Percentiles rank a stretch among this genome's conserved stretches.
phyloP scores from a whole-genome alignment of 306 rosid species.

The Arachis hypogaea region DNA sequence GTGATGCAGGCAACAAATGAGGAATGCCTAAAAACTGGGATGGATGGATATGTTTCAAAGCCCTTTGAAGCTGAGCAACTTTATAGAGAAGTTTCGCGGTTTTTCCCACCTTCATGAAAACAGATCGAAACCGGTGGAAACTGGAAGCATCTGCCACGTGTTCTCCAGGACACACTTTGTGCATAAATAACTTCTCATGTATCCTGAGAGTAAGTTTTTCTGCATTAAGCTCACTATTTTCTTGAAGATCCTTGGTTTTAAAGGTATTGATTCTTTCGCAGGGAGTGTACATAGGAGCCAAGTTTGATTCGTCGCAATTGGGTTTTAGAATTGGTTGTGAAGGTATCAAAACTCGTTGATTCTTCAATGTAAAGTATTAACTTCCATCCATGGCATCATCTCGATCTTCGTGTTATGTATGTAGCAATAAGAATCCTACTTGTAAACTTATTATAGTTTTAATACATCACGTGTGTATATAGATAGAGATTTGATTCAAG shows the following conservation, averaged over 20 bases:
- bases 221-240: no score
- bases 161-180: slow-evolving; percentile 42
- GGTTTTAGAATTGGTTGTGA: slow-evolving; percentile 42
- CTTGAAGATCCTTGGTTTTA: slow-evolving; percentile 42
- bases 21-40: slow-evolving; percentile 68
- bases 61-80: slow-evolving; percentile 97
- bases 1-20: slow-evolving; percentile 96
- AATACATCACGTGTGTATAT: slow-evolving; percentile 19
- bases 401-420: slow-evolving; percentile 29
- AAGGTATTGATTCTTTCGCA: slow-evolving; percentile 46
- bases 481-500: slow-evolving; percentile 34
- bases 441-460: slow-evolving; percentile 32
- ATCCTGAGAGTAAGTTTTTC: slow-evolving; percentile 58
- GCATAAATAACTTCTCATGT: slow-evolving; percentile 46
- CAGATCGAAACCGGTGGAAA: slow-evolving; percentile 34
- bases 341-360: slow-evolving; percentile 49
- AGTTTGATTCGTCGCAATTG: slow-evolving; percentile 49
- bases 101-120: slow-evolving; percentile 52
- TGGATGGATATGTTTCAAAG: slow-evolving; percentile 97
- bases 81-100: slow-evolving; percentile 81
- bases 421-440: slow-evolving; percentile 34
- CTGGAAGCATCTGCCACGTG: slow-evolving; percentile 34
- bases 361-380: slow-evolving; percentile 45
- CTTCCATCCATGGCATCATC: slow-evolving; percentile 23
- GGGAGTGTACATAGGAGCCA: slow-evolving; percentile 56